Evolutionary conservation across 345 rosid species (phyloP), one percentile per base, ranked within the genome.

Genomic region (Bruguiera sexangula): DNA sequence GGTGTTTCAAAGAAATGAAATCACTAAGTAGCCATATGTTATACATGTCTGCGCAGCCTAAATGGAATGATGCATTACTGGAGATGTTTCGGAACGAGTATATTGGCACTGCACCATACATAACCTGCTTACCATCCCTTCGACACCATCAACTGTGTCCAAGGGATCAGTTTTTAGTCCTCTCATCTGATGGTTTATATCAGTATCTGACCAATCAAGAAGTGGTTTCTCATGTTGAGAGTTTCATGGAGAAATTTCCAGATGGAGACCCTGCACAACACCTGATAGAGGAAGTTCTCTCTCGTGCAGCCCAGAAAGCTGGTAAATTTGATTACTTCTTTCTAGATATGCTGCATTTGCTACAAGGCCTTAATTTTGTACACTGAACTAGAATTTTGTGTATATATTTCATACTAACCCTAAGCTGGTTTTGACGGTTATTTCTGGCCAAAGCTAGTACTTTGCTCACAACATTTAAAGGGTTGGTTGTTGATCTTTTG

Each of bases 231-330:
- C 76, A 78, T 73, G 87, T 93, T 62, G 90, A 86, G 84, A 83
- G 69, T 75, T 89, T 89, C 83, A 85, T 89, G 93, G 96, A 87
- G 87, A 89, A 87, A 78, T 91, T 88, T 82, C 98, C 97, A 27
- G 96, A 91, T 51, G 98, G 98, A 61, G 97, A 94, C 76, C 98
- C 98, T 60, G 97, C 97, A 64, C 98, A 94, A 78, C 93, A 85
- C 75, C 80, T 94, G 48, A 88, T 94, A 79, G 95, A 94, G 74
- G 98, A 91, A 82, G 87, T 94, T 83, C 89, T 94, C 39, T 81
- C 80, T 62, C 91, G 96, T 58, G 98, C 97, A 63, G 98, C 98
- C 76, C 87, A 89, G 87, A 94, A 91, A 85, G 98, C 98, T 46
- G 98, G 98, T 94, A 91, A 70, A 64, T 27, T 36, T 68, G 36